phyloP scores from a whole-genome alignment of 768 basidiomycete genomes.

The Mycena chlorophos region DNA sequence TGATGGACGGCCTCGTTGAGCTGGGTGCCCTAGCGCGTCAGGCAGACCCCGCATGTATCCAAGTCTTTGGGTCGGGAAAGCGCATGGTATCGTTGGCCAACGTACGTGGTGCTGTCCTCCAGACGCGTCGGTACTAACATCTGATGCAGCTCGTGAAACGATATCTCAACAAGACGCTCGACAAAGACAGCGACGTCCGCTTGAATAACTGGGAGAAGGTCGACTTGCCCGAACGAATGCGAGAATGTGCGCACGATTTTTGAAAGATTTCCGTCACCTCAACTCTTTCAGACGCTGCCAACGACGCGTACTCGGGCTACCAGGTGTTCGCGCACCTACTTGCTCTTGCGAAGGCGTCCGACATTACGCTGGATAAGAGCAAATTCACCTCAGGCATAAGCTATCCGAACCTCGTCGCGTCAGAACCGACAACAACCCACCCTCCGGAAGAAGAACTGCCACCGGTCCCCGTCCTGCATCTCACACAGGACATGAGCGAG shows the following conservation, averaged over 20 bases:
- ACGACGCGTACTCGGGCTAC: conserved; percentile 37
- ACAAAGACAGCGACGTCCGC: conserved; percentile 31
- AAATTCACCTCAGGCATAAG: conserved; percentile 2
- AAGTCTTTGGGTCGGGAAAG: conserved; percentile 12
- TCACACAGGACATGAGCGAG: conserved; percentile 12
- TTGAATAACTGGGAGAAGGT: conserved; percentile 38
- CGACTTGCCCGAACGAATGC: conserved; percentile 19
- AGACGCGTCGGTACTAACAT: background rate
- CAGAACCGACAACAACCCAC: conserved; percentile 1
- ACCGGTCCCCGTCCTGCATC: background rate
- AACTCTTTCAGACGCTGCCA: conserved; percentile 35
- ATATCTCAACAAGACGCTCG: conserved; percentile 33
- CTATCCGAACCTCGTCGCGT: conserved; percentile 7
- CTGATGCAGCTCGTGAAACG: conserved; percentile 30
- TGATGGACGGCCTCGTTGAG: conserved; percentile 36
- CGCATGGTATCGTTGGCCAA: conserved; percentile 36
- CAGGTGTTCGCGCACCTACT: conserved; percentile 33
- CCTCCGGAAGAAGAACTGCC: conserved; percentile 11
- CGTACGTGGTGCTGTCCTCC: conserved; percentile 19
- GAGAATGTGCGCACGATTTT: conserved; percentile 28
- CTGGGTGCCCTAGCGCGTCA: conserved; percentile 33
- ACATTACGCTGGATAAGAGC: conserved; percentile 16
- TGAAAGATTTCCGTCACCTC: background rate
- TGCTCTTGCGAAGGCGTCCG: conserved; percentile 25
- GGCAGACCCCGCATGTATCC: conserved; percentile 26